Base-by-base conservation (phyloP, 306 rosid genomes). In the Styphnolobium japonicum region DNA sequence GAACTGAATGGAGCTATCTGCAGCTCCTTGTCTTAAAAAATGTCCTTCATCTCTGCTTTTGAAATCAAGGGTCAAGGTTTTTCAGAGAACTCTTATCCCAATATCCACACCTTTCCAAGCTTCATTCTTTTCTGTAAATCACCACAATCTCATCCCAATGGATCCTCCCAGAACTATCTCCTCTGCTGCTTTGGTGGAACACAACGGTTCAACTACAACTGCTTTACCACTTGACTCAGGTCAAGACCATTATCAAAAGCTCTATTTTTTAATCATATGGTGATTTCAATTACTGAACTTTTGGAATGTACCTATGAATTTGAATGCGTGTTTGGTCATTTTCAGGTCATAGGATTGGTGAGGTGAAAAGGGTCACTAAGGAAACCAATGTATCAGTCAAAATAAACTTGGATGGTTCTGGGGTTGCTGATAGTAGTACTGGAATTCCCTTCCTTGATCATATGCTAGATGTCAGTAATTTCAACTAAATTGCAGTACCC, bases 371-470 rank as follows among this genome's bases (percentile, higher is more conserved):
- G 83, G 90, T 93, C 58, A 95, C 99, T 4, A 87, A 87, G 71
- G 97, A 93, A 82, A 95, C 98, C 14, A 86, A 91, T 80, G 98
- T 95, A 2, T 88, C 85, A 4, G 97, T 95, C 62, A 95, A 95
- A 68, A 84, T 95, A 10, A 89, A 91, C 86, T 79, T 95, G 85
- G 99, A 95, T 79, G 99, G 99, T 49, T 73, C 88, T 67, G 97
- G 98, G 55, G 31, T 93, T 80, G 89, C 98, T 80, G 96, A 93
- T 64, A 86, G 86, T 37, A 77, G 42, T 72, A 88, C 98, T 62
- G 96, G 98, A 80, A 93, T 95, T 82, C 98, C 99, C 25, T 95
- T 95, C 81, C 97, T 95, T 76, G 96, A 95, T 84, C 99, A 95
- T 76, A 93, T 95, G 99, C 85, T 95, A 76, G 98, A 95, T 89